Base-by-base conservation (phyloP, 1,139 yeast species). In the Arxiozyma telluris region DNA sequence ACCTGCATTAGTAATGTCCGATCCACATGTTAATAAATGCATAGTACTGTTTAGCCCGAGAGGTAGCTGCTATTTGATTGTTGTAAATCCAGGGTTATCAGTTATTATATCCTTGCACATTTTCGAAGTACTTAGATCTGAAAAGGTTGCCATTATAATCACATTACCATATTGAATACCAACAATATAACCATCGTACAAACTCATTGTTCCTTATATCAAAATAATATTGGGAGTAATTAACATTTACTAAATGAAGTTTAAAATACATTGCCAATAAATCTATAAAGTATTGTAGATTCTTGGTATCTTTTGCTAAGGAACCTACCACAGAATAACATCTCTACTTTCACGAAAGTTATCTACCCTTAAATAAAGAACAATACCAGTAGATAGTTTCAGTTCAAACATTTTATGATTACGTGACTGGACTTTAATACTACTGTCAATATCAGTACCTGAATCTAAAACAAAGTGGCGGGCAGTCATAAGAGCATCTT, bases 401-500 rank as follows among this genome's bases (percentile, higher is more conserved):
- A 82, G 61, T 0, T 82, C 85, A 64, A 73, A 81, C 3, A 80
- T 61, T 0, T 83, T 84, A 51, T 78, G 76, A 57, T 76, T 76
- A 12, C 77, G 72, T 3, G 84, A 78, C 2, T 87, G 87, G 54
- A 74, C 73, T 53, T 87, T 70, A 51, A 82, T 79, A 38, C 81
- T 74, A 6, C 87, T 87, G 17, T 86, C 87, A 59, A 83, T 80
- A 65, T 83, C 87, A 18, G 84, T 79, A 11, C 86, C 85, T 46
- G 81, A 66, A 0, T 85, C 86, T 41, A 81, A 59, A 11, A 74
- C 65, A 0, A 82, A 71, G 6, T 78, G 83, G 47, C 73, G 72
- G 22, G 77, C 65, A 1, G 77, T 82, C 30, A 80, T 64, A n/a
- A 81, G 64, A 0, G 84, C 77, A 17, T 81, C 84, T 63, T 81